Conservation (phyloP, 441 rosid genomes). For the Isatis lusitanica region DNA sequence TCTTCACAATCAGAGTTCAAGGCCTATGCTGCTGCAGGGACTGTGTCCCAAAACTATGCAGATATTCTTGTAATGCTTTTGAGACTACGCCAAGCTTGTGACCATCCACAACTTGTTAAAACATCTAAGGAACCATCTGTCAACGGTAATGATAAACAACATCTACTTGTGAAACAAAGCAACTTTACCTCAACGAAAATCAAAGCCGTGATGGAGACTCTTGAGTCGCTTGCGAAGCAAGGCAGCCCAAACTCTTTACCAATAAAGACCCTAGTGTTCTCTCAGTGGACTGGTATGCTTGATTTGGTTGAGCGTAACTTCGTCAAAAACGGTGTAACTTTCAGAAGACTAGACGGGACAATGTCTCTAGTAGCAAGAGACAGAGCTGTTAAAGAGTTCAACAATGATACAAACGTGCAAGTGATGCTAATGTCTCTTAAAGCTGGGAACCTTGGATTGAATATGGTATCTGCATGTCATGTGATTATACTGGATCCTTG, state of each 20-base stretch:
- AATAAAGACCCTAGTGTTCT: conserved; percentile 68
- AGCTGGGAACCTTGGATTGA: conserved; percentile 87
- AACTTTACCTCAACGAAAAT: conserved; percentile 58
- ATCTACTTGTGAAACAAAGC: conserved; percentile 3
- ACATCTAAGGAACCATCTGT: neutral
- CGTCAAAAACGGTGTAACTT: conserved; percentile 42
- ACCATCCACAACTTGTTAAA: conserved; percentile 72
- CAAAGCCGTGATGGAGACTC: conserved; percentile 61
- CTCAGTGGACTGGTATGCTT: conserved; percentile 91
- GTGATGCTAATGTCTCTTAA: conserved; percentile 87
- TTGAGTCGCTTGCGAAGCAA: conserved; percentile 43
- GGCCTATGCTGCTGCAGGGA: conserved; percentile 85
- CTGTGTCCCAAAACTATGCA: conserved; percentile 74
- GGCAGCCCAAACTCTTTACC: conserved; percentile 44
- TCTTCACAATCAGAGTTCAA: conserved; percentile 65
- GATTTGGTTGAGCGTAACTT: conserved; percentile 63
- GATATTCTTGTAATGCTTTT: conserved; percentile 85
- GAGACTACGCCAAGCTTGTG: conserved; percentile 93
- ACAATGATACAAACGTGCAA: conserved; percentile 41
- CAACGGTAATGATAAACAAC: neutral
- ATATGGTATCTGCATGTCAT: conserved; percentile 92
- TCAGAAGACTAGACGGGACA: conserved; percentile 82
- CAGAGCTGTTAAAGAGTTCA: conserved; percentile 75
- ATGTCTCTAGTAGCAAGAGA: conserved; percentile 71
- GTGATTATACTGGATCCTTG: conserved; percentile 84